A percentile compares a stretch with the other conserved stretches of the same genome.
Conservation (phyloP, 169 alveolate species). For the Theileria annulata region DNA sequence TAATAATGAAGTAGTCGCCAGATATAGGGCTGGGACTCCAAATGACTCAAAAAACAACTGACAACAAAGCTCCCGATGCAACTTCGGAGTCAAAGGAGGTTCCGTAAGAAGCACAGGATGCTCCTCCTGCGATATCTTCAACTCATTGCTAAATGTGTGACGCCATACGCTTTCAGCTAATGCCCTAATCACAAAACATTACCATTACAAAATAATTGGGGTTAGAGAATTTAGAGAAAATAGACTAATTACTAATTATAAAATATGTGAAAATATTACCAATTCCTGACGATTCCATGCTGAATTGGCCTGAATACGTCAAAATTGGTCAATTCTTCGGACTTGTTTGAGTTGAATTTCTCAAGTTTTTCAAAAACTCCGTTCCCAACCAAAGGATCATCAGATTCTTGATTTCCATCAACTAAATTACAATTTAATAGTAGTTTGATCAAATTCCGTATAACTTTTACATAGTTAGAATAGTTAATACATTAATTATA, state of each 20-base stretch:
- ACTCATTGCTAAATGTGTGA: slow-evolving; percentile 77
- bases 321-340: not conserved
- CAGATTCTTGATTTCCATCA: slow-evolving; percentile 9
- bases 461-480: not conserved
- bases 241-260: not conserved
- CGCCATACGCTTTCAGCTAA: slow-evolving; percentile 78
- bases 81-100: slow-evolving; percentile 90
- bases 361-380: slow-evolving; percentile 28
- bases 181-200: slow-evolving; percentile 15
- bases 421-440: not conserved
- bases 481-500: not conserved
- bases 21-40: slow-evolving; percentile 87
- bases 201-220: not conserved
- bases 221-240: not conserved
- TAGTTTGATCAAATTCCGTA: too few relatives aligned
- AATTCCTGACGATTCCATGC: slow-evolving; percentile 86
- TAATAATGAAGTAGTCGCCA: slow-evolving; percentile 87
- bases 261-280: slow-evolving; percentile 44
- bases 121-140: slow-evolving; percentile 79
- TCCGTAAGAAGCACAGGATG: slow-evolving; percentile 90
- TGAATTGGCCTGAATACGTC: slow-evolving; percentile 42
- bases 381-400: slow-evolving; percentile 48
- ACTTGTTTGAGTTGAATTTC: not conserved
- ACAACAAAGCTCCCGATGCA: slow-evolving; percentile 87
- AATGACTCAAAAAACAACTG: slow-evolving; percentile 89